Base-by-base conservation (phyloP, 805 yeast genomes). In the Maudiozyma turicensis region DNA sequence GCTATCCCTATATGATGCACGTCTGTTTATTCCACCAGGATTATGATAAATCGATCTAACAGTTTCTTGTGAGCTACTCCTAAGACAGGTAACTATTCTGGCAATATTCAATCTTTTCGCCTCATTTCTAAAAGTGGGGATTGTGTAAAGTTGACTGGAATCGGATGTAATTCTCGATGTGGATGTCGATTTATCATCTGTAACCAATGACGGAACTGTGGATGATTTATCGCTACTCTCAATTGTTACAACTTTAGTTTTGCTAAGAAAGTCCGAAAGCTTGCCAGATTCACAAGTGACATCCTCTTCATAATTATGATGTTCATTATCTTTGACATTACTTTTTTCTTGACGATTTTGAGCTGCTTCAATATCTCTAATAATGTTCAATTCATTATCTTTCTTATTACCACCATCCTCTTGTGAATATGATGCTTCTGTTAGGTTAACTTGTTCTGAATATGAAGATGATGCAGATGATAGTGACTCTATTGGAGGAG, bases 71-170 rank as follows among this genome's bases (percentile, higher is more conserved):
- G 55, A 53, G 5, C 60, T 62, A 8, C 50, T 49, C 14, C 46
- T 48, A 37, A 60, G 48, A 40, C 53, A 51, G 29, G 48, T 50
- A 13, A 60, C 48, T 28, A 60, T 51, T 14, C 52, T 50, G 5
- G 59, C 39, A 13, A 57, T 51, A 34, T 52, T 56, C 7, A 54
- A 30, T 8, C 51, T 43, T 1, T 46, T 44, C 14, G 48, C 43
- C 32, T 48, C 46, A 15, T 51, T 52, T 44, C 61, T 53, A 57
- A 76, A 67, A 20, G 80, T 75, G 38, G 80, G 81, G 58, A 76
- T 71, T 50, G 63, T 56, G 14, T 51, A 52, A 7, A 54, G 31
- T 39, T 52, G 52, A 39, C 57, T 58, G 31, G 44, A 28, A 26
- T 32, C 32, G 8, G 37, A 30, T 8, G 48, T 43, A 3, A 15